Evolutionary conservation across 2,329 filamentous ascomycete species (phyloP).

Genomic region (Teratosphaeria viscida): DNA sequence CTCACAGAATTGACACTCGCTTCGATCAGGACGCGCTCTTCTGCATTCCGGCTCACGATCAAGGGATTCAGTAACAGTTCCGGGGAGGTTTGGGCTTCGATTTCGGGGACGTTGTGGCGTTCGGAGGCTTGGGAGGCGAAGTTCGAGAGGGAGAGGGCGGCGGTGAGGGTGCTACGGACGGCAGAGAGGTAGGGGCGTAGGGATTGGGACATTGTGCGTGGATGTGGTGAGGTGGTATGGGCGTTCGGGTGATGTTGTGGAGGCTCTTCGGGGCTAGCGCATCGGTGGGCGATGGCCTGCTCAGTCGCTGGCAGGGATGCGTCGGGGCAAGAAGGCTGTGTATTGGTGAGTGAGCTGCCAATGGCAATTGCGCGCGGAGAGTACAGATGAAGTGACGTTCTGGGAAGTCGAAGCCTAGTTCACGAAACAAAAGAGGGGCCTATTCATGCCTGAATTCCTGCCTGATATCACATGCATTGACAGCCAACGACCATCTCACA

Average conservation of each 20-base stretch:
- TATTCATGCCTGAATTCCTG: background rate
- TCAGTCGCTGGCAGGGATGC: background rate
- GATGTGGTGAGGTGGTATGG: too few species aligned
- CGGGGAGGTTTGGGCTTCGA: conserved; percentile 85
- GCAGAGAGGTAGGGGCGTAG: conserved; percentile 92
- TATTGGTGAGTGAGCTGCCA: background rate
- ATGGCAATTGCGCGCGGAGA: background rate
- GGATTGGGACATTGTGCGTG: conserved; percentile 66
- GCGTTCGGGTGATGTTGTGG: background rate
- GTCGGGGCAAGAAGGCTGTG: background rate
- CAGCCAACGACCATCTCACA: background rate
- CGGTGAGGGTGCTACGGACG: conserved; percentile 86
- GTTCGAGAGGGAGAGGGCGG: conserved; percentile 87
- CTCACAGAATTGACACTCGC: conserved; percentile 94
- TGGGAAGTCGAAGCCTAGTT: background rate
- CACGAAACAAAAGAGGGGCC: background rate
- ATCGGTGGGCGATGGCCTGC: background rate
- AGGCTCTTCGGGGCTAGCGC: background rate
- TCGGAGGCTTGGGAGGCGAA: conserved; percentile 96
- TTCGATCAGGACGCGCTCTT: conserved; percentile 92
- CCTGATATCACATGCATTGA: background rate
- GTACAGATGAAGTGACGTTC: background rate
- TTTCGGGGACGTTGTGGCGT: conserved; percentile 94
- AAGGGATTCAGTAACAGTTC: conserved; percentile 89
- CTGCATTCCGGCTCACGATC: conserved; percentile 87